A percentile compares a stretch with the other conserved stretches of the same genome.
Conservation (phyloP, 2,329 filamentous ascomycete species). For the Blastomyces percursus region DNA sequence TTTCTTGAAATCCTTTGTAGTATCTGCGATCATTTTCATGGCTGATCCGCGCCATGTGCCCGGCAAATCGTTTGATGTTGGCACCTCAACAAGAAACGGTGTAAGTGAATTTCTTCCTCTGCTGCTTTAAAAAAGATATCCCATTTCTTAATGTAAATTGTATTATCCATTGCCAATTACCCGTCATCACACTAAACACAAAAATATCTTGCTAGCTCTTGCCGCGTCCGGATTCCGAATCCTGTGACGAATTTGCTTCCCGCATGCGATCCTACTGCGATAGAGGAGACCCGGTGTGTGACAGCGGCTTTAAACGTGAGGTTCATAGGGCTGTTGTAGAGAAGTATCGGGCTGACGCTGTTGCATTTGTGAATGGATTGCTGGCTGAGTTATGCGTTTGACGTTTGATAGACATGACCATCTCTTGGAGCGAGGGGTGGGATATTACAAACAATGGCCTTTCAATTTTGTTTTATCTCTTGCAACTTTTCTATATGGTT, state of each 20-base stretch:
- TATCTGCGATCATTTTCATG: slow-evolving; percentile 16
- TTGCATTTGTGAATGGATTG: slow-evolving; percentile 4
- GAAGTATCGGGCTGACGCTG: slow-evolving; percentile 5
- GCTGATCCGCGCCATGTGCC: slow-evolving; percentile 18
- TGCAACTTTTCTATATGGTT: not conserved
- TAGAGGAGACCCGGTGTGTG: slow-evolving; percentile 2
- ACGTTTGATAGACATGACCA: not conserved
- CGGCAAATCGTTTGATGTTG: slow-evolving; percentile 15
- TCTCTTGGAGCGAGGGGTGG: not conserved
- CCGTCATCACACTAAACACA: not conserved
- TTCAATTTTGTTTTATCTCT: not conserved
- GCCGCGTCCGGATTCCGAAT: slow-evolving; percentile 3
- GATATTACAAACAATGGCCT: not conserved
- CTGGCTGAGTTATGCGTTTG: not conserved
- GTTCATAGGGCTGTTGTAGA: slow-evolving; percentile 5
- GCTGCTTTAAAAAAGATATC: not conserved
- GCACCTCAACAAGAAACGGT: slow-evolving; percentile 13
- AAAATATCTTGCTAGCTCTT: slow-evolving; percentile 3
- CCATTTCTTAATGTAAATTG: no score
- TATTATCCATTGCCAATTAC: no score
- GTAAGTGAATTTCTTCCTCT: slow-evolving; percentile 5
- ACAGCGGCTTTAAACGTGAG: not conserved
- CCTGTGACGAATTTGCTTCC: not conserved
- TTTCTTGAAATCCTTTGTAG: slow-evolving; percentile 4
- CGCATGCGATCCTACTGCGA: slow-evolving; percentile 7